Evolutionary conservation across 257 asterid species (phyloP).

Genomic region (Lithospermum erythrorhizon): DNA sequence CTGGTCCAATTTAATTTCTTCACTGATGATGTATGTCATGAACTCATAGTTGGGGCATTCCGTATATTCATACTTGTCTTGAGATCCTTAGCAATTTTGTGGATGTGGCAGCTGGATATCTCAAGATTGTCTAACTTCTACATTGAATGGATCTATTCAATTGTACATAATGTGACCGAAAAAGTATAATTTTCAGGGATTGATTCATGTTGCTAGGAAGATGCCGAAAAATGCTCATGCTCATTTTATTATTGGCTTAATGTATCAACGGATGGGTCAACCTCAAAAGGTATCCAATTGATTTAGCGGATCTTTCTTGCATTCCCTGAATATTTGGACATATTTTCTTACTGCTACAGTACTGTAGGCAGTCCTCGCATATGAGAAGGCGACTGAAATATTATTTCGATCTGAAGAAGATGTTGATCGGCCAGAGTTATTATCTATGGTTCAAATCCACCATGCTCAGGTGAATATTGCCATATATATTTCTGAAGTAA

Average conservation of each 20-base stretch:
- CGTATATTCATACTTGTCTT: background rate
- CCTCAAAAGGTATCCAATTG: constrained; percentile 72
- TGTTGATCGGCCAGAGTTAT: constrained; percentile 93
- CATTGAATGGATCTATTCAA: background rate
- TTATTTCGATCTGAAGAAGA: constrained; percentile 91
- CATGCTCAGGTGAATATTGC: constrained; percentile 66
- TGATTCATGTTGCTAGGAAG: constrained; percentile 89
- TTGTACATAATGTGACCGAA: constrained; percentile 15
- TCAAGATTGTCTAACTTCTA: background rate
- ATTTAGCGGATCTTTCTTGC: constrained; percentile 8
- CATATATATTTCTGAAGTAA: background rate
- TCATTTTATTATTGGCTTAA: constrained; percentile 89
- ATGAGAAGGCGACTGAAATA: constrained; percentile 90
- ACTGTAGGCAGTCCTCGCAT: constrained; percentile 66
- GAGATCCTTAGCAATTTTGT: background rate
- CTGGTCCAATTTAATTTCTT: too few relatives aligned
- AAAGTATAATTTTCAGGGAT: constrained; percentile 45
- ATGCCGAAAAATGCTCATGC: constrained; percentile 97
- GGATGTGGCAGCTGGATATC: background rate
- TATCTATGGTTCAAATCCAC: constrained; percentile 81
- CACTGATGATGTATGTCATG: background rate
- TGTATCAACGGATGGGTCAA: constrained; percentile 97
- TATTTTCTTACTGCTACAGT: constrained; percentile 10
- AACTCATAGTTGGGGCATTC: too few relatives aligned
- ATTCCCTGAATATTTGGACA: constrained; percentile 7